Conservation (phyloP, 139 green algal species). For the Gonium pectorale region DNA sequence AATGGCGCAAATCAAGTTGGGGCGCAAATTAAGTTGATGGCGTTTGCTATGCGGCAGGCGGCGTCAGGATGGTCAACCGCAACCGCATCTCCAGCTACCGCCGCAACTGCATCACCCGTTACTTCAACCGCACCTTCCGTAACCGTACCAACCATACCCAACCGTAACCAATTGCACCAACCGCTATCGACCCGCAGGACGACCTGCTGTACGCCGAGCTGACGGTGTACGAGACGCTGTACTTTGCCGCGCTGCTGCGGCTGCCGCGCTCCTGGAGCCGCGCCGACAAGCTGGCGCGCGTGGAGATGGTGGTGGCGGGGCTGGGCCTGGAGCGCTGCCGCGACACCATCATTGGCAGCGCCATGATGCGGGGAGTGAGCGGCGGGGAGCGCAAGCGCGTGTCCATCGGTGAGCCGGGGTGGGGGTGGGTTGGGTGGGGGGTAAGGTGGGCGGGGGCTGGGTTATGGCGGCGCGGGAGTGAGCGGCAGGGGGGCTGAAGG, state of each 20-base stretch:
- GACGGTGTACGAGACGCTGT: conserved; percentile 86
- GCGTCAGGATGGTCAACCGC: too few species aligned
- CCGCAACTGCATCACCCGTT: too few species aligned
- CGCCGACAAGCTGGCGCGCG: conserved; percentile 71
- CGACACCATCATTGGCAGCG: conserved; percentile 89
- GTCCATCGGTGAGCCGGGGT: conserved; percentile 62
- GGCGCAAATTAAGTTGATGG: conserved; percentile 75
- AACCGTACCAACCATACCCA: too few species aligned
- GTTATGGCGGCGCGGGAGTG: too few species aligned
- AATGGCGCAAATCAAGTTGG: background rate
- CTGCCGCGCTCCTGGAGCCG: conserved; percentile 78
- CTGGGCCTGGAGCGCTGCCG: conserved; percentile 82
- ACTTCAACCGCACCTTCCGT: too few species aligned
- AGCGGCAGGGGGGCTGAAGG: conserved; percentile 92
- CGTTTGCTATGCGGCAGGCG: conserved; percentile 31
- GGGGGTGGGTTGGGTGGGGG: background rate
- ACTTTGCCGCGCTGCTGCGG: conserved; percentile 87
- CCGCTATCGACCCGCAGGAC: conserved; percentile 88
- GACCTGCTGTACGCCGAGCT: conserved; percentile 88
- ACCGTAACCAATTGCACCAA: too few species aligned
- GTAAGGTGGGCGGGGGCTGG: too few species aligned
- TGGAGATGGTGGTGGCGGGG: conserved; percentile 78
- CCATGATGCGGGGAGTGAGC: conserved; percentile 55
- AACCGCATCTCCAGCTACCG: too few species aligned
- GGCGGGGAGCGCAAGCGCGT: conserved; percentile 96